Evolutionary conservation across 169 alveolate species (phyloP).

Genomic region (Eimeria necatrix): DNA sequence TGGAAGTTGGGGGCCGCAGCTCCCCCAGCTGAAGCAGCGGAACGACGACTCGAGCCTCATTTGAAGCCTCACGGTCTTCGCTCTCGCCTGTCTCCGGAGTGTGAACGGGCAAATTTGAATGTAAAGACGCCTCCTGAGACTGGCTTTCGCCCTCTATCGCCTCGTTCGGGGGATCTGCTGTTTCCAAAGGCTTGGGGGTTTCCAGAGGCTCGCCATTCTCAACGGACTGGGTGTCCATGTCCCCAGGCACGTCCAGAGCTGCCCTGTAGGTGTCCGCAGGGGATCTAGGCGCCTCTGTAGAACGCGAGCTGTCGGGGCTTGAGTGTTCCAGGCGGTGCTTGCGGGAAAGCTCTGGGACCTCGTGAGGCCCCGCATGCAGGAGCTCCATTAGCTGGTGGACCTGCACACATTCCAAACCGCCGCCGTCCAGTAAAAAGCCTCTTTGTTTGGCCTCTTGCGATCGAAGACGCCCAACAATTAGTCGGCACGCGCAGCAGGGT

Average conservation of each 20-base stretch:
- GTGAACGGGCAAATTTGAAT: background rate
- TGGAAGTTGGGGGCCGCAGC: constrained; percentile 10
- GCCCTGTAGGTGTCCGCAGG: background rate
- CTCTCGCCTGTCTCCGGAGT: background rate
- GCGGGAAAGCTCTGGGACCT: constrained; percentile 4
- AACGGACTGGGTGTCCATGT: too few species aligned
- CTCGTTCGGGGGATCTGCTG: too few species aligned
- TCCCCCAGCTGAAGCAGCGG: constrained; percentile 43
- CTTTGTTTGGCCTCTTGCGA: constrained; percentile 48
- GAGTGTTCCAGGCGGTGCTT: constrained; percentile 20
- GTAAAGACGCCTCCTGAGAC: too few species aligned
- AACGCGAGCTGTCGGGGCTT: background rate
- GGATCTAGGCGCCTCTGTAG: constrained; percentile 8
- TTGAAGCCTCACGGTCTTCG: background rate
- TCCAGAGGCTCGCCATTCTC: too few species aligned
- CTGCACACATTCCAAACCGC: constrained; percentile 54
- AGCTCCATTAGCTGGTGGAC: constrained; percentile 15
- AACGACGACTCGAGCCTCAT: background rate
- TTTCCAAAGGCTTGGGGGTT: too few species aligned
- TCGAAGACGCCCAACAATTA: constrained; percentile 57
- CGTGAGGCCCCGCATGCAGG: constrained; percentile 49
- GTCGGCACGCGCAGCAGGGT: constrained; percentile 53
- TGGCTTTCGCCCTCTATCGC: too few species aligned
- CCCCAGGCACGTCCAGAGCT: too few species aligned
- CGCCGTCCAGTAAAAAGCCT: constrained; percentile 49